Conservation (phyloP, 2,329 filamentous ascomycete genomes). For the Xylariaceae sp. region DNA sequence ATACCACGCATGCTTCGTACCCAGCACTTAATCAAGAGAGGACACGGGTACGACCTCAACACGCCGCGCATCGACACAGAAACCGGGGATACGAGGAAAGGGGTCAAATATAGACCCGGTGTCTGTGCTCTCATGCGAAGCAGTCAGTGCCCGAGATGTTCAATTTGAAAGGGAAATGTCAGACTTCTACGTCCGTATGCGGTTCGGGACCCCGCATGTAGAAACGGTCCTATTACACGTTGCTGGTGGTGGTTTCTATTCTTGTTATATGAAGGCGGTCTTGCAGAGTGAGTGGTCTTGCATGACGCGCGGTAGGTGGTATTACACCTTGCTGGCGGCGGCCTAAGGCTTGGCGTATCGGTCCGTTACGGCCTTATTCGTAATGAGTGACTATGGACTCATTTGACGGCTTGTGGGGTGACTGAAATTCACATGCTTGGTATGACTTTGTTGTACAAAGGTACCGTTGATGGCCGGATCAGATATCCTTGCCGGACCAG, state of each 20-base stretch:
- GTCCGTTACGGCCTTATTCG: no score
- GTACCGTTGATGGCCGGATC: no score
- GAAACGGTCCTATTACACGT: not conserved
- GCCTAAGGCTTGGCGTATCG: no score
- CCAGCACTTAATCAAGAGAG: not conserved
- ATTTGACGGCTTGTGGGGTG: no score
- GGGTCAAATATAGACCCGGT: not conserved
- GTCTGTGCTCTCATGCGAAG: not conserved
- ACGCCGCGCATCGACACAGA: not conserved
- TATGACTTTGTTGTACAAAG: no score
- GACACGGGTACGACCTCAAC: not conserved
- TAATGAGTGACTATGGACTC: no score
- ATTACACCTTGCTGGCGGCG: not conserved
- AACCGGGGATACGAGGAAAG: not conserved
- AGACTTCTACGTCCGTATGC: conserved; percentile 1
- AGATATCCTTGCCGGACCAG: no score
- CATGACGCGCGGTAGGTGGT: not conserved
- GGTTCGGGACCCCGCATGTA: conserved; percentile 1
- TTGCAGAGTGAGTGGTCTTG: no score
- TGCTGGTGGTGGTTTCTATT: not conserved
- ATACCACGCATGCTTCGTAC: not conserved
- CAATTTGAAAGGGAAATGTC: not conserved
- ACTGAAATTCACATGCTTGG: no score
- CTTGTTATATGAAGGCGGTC: not conserved
- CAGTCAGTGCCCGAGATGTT: not conserved